Percentiles rank a stretch among this genome's conserved stretches.
phyloP scores from a whole-genome alignment of 2,329 filamentous ascomycete genomes.

The Juglanconis oblonga region DNA sequence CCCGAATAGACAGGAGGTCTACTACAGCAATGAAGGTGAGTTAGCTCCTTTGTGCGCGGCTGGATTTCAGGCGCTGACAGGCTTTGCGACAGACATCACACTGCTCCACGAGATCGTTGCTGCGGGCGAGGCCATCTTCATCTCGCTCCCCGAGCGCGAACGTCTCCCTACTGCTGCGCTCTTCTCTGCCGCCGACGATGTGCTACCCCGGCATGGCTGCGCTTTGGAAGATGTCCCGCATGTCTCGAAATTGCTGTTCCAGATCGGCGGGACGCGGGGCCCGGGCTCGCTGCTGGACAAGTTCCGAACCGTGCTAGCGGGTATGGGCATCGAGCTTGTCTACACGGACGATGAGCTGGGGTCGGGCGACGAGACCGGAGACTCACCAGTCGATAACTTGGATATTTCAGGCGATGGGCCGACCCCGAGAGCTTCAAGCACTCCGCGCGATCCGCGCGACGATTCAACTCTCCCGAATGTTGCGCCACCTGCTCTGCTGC shows the following conservation, averaged over 20 bases:
- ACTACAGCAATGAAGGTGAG: slow-evolving; percentile 18
- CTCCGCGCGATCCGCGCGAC: background rate
- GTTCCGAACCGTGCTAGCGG: slow-evolving; percentile 64
- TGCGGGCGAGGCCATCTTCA: slow-evolving; percentile 64
- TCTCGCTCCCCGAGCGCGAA: slow-evolving; percentile 55
- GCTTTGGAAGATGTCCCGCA: slow-evolving; percentile 70
- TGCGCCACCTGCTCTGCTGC: slow-evolving; percentile 6
- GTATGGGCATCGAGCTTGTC: slow-evolving; percentile 71
- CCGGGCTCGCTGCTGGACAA: slow-evolving; percentile 61
- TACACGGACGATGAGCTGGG: slow-evolving; percentile 37
- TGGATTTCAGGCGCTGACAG: slow-evolving; percentile 10
- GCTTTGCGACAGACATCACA: slow-evolving; percentile 62
- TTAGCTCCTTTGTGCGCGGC: slow-evolving; percentile 4
- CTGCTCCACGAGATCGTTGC: slow-evolving; percentile 75
- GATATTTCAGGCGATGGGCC: background rate
- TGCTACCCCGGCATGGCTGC: slow-evolving; percentile 68
- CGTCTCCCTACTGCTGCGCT: slow-evolving; percentile 72
- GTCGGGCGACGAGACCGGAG: background rate
- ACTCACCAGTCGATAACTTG: background rate
- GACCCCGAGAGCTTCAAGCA: background rate
- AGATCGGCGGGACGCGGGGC: slow-evolving; percentile 65
- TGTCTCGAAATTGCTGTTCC: slow-evolving; percentile 75
- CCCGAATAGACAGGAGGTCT: slow-evolving; percentile 10
- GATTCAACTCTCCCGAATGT: slow-evolving; percentile 1
- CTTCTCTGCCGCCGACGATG: slow-evolving; percentile 75